Percentiles rank a stretch among this genome's conserved stretches.
phyloP scores from a whole-genome alignment of 805 yeast genomes.

The Starmerella bombicola region DNA sequence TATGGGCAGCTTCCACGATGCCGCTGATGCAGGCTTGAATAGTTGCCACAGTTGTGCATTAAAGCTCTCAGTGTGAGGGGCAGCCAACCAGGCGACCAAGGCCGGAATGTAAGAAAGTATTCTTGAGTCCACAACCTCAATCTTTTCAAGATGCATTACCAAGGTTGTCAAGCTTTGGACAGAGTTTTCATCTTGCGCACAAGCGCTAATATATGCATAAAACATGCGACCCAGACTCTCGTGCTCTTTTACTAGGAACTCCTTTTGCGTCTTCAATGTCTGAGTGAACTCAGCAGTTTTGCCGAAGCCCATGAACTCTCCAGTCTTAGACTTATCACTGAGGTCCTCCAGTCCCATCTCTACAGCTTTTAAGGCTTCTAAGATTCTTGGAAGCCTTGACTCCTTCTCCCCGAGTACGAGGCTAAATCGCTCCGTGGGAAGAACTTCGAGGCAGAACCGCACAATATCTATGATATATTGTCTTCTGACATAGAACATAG shows the following conservation, averaged over 20 bases:
- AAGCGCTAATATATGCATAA: conserved; percentile 30
- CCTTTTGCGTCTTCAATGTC: conserved; percentile 45
- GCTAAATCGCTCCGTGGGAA: conserved; percentile 7
- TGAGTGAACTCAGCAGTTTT: conserved; percentile 36
- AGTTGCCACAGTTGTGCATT: conserved; percentile 8
- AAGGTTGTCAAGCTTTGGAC: conserved; percentile 33
- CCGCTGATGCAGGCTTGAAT: conserved; percentile 1
- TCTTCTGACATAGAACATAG: conserved; percentile 55
- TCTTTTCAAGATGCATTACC: conserved; percentile 36
- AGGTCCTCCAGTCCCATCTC: conserved; percentile 46
- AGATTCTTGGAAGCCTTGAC: conserved; percentile 33
- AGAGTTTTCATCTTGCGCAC: conserved; percentile 5
- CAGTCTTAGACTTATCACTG: conserved; percentile 39
- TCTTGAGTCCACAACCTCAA: conserved; percentile 47
- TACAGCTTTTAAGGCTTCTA: conserved; percentile 46
- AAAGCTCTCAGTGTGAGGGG: conserved; percentile 5
- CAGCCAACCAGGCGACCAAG: conserved; percentile 21
- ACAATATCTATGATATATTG: conserved; percentile 51
- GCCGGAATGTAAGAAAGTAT: conserved; percentile 55
- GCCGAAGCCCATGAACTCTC: conserved; percentile 39
- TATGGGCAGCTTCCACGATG: conserved; percentile 23
- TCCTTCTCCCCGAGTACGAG: neutral
- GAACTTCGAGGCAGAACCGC: conserved; percentile 12
- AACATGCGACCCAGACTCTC: conserved; percentile 58
- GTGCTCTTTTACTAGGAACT: conserved; percentile 52